Evolutionary conservation across 306 rosid genomes (phyloP), one percentile per base, ranked within the genome.

Genomic region (Quillaja saponaria): DNA sequence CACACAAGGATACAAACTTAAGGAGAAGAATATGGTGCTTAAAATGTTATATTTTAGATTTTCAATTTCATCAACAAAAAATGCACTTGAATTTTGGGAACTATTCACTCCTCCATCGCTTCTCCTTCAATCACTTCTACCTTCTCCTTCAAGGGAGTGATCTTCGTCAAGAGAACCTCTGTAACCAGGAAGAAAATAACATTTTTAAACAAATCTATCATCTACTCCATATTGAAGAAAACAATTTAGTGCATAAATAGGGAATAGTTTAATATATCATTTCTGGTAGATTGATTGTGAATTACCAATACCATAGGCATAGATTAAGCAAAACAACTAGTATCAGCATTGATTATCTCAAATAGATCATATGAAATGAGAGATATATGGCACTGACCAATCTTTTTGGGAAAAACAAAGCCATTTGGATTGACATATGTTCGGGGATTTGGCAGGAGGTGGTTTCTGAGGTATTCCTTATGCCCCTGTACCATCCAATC

Each of bases 101-200:
- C n/a, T 20, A 18, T 48, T 78, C 80, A 88, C 78, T 91, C 96
- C 71, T 91, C 98, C 98, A 91, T 91, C 11, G 87, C 95, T 25
- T 88, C 96, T 40, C 72, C 86, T 73, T 86, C 92, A 31, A 77
- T 62, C 49, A 88, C 78, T 64, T 82, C 84, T 3, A 81, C 90
- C 71, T 66, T 80, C 66, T 86, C 87, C 73, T 55, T 81, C 76
- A 86, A 65, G 0, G 96, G 90, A n/a, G 79, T 86, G 10, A 91
- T 82, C 85, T 82, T 91, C 9, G 98, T 91, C 6, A 61, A 76
- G 52, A 86, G 90, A 53, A 91, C 88, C 90, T 91, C 98, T 91
- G 92, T 48, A 50, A 46, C 51, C 53, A 38, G 17, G 77, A n/a
- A 37, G 69, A 72, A 67, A 49, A 71, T 19, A 20, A 44, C 17